These are phyloP conservation scores for Erodium texanum DNA, from an alignment of 441 rosid genomes.

Conservation along the genomic window DNA sequence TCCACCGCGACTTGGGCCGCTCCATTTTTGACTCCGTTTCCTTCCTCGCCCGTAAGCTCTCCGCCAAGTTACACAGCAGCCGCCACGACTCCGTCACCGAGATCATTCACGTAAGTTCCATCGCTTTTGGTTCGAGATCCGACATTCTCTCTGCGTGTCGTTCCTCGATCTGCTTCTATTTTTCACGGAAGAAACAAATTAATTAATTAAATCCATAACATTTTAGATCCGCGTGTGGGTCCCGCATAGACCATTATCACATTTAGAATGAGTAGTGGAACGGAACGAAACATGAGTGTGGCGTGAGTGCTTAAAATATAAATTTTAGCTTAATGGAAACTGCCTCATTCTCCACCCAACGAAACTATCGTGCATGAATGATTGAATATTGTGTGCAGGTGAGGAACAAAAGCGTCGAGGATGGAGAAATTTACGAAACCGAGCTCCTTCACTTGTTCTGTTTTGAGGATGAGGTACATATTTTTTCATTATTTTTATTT, in stretches of 20 bases:
- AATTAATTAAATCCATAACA: too few species aligned
- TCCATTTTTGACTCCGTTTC: slow-evolving; percentile 36
- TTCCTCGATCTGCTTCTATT: too few species aligned
- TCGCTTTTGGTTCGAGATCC: too few species aligned
- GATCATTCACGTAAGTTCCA: slow-evolving; percentile 49
- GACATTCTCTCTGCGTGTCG: too few species aligned
- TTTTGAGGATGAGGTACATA: slow-evolving; percentile 79
- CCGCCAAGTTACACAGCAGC: slow-evolving; percentile 18
- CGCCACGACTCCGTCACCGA: slow-evolving; percentile 22
- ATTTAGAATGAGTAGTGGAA: too few species aligned
- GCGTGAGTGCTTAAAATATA: too few species aligned
- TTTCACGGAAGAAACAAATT: too few species aligned
- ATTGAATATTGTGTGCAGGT: slow-evolving; percentile 31
- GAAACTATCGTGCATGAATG: slow-evolving; percentile 47
- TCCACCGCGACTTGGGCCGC: slow-evolving; percentile 27
- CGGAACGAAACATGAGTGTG: too few species aligned
- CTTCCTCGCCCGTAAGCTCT: slow-evolving; percentile 35
- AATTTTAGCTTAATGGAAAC: too few species aligned
- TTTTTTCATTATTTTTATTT: too few species aligned
- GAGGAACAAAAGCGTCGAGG: slow-evolving; percentile 40
- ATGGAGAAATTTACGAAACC: slow-evolving; percentile 53
- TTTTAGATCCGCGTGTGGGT: too few species aligned
- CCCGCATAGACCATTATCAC: too few species aligned
- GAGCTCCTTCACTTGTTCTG: slow-evolving; percentile 73
- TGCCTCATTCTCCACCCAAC: slow-evolving; percentile 17